Evolutionary conservation across 1,284 basidiomycete species (phyloP).

Genomic region (Heliocybe sulcata): DNA sequence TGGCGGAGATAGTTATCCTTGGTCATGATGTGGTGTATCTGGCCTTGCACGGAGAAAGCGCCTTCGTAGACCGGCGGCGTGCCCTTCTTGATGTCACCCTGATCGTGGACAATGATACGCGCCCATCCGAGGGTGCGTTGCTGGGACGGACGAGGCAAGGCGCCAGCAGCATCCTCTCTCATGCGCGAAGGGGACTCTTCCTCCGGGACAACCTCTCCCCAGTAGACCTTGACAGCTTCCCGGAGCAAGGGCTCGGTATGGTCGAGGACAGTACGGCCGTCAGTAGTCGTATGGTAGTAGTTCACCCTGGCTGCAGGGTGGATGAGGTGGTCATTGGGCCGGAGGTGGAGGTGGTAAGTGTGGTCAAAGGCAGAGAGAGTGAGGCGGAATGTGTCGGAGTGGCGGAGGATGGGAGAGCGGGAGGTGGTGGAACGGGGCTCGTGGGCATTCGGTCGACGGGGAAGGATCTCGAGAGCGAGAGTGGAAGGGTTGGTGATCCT

Average conservation of each 20-base stretch:
- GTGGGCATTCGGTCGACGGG: slow-evolving; percentile 29
- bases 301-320: slow-evolving; percentile 70
- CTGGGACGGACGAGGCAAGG: slow-evolving; percentile 33
- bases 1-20: slow-evolving; percentile 64
- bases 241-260: slow-evolving; percentile 46
- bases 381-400: slow-evolving; percentile 61
- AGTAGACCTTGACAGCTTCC: slow-evolving; percentile 54
- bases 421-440: slow-evolving; percentile 23
- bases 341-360: slow-evolving; percentile 59
- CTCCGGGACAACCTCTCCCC: slow-evolving; percentile 59
- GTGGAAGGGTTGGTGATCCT: slow-evolving; percentile 51
- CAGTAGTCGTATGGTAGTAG: slow-evolving; percentile 41
- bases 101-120: slow-evolving; percentile 62
- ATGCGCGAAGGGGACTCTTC: slow-evolving; percentile 43
- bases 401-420: slow-evolving; percentile 36
- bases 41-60: slow-evolving; percentile 62
- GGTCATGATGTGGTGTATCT: slow-evolving; percentile 70
- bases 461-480: slow-evolving; percentile 59
- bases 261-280: slow-evolving; percentile 37
- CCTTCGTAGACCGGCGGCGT: slow-evolving; percentile 66
- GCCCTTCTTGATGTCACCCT: slow-evolving; percentile 43
- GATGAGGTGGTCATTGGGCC: slow-evolving; percentile 69
- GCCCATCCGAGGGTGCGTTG: slow-evolving; percentile 57
- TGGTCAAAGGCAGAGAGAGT: slow-evolving; percentile 57
- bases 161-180: slow-evolving; percentile 51